Evolutionary conservation across 192 early-diverging fungal genomes (phyloP).

Genomic region (Coemansia javaensis): DNA sequence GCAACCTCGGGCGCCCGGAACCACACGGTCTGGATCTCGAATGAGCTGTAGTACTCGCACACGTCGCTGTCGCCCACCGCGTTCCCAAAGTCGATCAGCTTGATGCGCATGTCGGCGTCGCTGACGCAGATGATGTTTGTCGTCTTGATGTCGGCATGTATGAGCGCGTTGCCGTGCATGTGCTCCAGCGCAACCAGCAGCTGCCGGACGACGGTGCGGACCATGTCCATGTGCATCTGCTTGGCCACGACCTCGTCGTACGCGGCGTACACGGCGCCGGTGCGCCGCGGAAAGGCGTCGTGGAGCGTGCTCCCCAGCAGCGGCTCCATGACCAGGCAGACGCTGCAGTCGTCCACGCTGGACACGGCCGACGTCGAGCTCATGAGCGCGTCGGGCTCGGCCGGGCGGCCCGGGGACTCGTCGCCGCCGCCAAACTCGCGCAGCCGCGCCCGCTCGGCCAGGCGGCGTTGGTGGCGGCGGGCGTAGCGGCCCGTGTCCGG

Average conservation of each 20-base stretch:
- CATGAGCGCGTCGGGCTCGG: slow-evolving; percentile 7
- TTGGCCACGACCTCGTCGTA: slow-evolving; percentile 34
- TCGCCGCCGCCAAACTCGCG: slow-evolving; percentile 20
- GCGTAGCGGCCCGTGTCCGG: not conserved
- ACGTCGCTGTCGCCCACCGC: slow-evolving; percentile 58
- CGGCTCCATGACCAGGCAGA: slow-evolving; percentile 48
- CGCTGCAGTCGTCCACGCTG: slow-evolving; percentile 5
- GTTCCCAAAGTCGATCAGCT: slow-evolving; percentile 95
- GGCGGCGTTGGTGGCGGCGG: not conserved
- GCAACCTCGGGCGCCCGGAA: slow-evolving; percentile 89
- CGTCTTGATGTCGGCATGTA: slow-evolving; percentile 92
- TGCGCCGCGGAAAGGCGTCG: slow-evolving; percentile 42
- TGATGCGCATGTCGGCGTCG: slow-evolving; percentile 71
- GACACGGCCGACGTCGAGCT: slow-evolving; percentile 11
- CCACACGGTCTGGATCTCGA: slow-evolving; percentile 93
- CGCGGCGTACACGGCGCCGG: slow-evolving; percentile 22
- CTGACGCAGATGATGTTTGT: slow-evolving; percentile 76
- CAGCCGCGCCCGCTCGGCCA: not conserved
- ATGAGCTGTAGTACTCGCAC: slow-evolving; percentile 50
- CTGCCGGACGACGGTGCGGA: slow-evolving; percentile 84
- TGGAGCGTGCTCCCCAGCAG: slow-evolving; percentile 40
- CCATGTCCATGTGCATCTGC: slow-evolving; percentile 45
- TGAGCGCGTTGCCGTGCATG: slow-evolving; percentile 75
- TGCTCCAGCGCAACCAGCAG: slow-evolving; percentile 78
- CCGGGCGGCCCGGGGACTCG: not conserved